These are phyloP conservation scores for Candida gorgasii DNA, from an alignment of 805 yeast species.

Conservation along the genomic window DNA sequence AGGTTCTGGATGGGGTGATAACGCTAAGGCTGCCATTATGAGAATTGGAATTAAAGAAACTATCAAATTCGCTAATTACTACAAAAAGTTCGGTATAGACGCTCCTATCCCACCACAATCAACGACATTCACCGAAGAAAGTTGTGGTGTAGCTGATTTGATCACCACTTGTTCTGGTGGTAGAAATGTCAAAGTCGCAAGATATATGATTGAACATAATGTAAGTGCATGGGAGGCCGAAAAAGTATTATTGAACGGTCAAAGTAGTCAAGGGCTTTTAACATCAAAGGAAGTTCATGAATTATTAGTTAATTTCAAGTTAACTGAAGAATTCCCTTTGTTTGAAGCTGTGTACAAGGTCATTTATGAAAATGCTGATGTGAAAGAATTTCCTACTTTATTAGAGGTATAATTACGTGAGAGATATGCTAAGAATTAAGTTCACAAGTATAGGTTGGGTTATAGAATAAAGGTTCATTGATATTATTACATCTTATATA, in stretches of 20 bases:
- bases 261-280: constrained; percentile 92
- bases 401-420: constrained; percentile 44
- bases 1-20: constrained; percentile 98
- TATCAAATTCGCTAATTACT: constrained; percentile 68
- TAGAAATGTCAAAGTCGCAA: constrained; percentile 90
- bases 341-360: constrained; percentile 80
- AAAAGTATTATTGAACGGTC: constrained; percentile 85
- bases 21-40: constrained; percentile 97
- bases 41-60: constrained; percentile 92
- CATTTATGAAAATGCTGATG: constrained; percentile 70
- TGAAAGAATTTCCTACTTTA: constrained; percentile 72
- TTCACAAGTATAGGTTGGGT: not conserved
- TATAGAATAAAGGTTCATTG: not conserved
- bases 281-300: constrained; percentile 92
- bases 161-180: constrained; percentile 98
- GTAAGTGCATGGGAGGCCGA: constrained; percentile 81
- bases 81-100: constrained; percentile 57
- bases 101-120: constrained; percentile 60
- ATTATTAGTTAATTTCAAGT: constrained; percentile 56
- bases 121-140: constrained; percentile 86
- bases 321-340: constrained; percentile 75
- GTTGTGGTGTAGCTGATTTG: constrained; percentile 97
- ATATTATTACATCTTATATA: constrained; percentile 32
- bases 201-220: constrained; percentile 77
- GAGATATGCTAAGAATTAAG: no score